Evolutionary conservation across 352 stramenopile species (phyloP), one percentile per base, ranked within the genome.

Genomic region (Globisporangium paddicum): DNA sequence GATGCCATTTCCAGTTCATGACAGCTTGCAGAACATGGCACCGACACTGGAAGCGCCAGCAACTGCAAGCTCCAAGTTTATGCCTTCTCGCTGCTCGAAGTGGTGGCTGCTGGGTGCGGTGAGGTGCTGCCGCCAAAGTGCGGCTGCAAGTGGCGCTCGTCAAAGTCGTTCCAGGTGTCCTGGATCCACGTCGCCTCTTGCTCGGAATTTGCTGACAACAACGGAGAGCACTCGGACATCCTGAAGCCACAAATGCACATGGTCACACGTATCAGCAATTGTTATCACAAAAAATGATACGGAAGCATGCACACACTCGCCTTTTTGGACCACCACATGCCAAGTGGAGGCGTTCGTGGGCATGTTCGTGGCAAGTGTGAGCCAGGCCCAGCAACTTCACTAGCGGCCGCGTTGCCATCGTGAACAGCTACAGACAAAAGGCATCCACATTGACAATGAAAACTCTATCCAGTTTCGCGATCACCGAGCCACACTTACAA

Each of bases 71-170:
- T n/a, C n/a, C n/a, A n/a, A n/a, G n/a, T n/a, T n/a, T n/a, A 42
- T 8, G 37, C 37, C 14, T 19, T 42, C 37, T 19, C 37, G 14
- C 19, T 9, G 8, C 25, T 40, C 25, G 25, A 47, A 6, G 41
- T 18, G 60, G 40, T 21, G 60, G 49, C 35, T 10, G 63, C 58
- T n/a, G 37, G 30, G 18, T 50, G 60, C 19, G 60, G 64, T 0
- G 56, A 51, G 34, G 47, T 63, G n/a, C 57, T 64, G 34, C 77
- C 77, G 34, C 79, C 79, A 54, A 89, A 89, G 16, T 86, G 46
- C 6, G 79, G 79, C 55, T 87, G 86, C 18, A 89, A 61, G 44
- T 87, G 86, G 10, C 78, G 75, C 42, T 87, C 79, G 49, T 89
- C 79, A 3, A 89, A 53, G 10, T 77, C 68, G 37, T 80, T 66